These are phyloP conservation scores for Microdochium trichocladiopsis DNA, from an alignment of 2,329 filamentous ascomycete genomes.

Conservation along the genomic window DNA sequence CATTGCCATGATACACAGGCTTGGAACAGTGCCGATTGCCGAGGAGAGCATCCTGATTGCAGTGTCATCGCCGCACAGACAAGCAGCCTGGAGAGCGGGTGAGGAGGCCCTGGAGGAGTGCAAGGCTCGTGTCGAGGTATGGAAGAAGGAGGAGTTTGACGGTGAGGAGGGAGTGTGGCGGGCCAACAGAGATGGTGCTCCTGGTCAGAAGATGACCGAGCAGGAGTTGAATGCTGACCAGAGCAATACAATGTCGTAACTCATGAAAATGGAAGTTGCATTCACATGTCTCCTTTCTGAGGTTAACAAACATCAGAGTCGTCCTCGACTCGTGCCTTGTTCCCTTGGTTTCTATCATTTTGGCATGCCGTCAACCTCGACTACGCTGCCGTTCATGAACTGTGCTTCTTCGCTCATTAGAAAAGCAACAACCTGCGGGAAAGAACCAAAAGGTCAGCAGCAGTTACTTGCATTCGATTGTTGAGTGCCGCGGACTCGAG, in stretches of 20 bases:
- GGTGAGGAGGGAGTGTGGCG: constrained; percentile 77
- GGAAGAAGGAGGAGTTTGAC: constrained; percentile 87
- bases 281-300: neutral
- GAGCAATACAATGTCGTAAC: neutral
- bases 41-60: constrained; percentile 91
- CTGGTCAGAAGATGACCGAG: constrained; percentile 39
- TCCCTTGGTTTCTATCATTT: neutral
- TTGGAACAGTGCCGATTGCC: constrained; percentile 81
- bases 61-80: constrained; percentile 74
- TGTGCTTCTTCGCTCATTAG: constrained; percentile 14
- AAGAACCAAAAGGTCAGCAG: neutral
- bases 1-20: constrained; percentile 75
- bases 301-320: neutral
- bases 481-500: too few species aligned
- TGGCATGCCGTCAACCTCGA: constrained; percentile 4
- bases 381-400: neutral
- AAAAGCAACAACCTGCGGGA: constrained; percentile 2
- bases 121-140: constrained; percentile 86
- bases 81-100: constrained; percentile 78
- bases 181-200: constrained; percentile 71
- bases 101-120: constrained; percentile 85
- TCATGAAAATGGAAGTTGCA: neutral
- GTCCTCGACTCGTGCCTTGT: neutral
- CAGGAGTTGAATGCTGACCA: constrained; percentile 1
- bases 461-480: too few species aligned